Base-by-base conservation (phyloP, 106 monocot species). In the Amphibolis antarctica region DNA sequence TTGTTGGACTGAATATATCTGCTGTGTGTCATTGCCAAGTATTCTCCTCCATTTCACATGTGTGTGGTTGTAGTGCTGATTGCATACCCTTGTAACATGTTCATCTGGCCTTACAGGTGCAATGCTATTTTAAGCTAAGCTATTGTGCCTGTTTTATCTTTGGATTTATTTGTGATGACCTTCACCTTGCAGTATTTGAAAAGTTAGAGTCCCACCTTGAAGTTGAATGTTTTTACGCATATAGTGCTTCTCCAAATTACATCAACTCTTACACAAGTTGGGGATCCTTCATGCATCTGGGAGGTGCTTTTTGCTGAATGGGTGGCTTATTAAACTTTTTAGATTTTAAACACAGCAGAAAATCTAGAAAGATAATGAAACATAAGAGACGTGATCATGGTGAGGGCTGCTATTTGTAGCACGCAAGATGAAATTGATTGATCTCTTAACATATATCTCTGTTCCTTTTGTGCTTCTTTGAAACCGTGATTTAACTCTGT, bases 291-390 rank as follows among this genome's bases (percentile, higher is more conserved):
- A 55, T 55, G 5, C 20, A 54, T 17, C 13, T 59, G 27, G 14
- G 21, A 59, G 29, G 9, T 24, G 9, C 12, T 55, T 25, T 11
- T 21, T 4, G 23, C 24, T 36, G 24, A 55, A 76, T 82, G 81
- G 86, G 66, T 24, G 65, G 82, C 59, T 71, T 77, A 69, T 62
- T 82, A 45, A 74, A 80, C 13, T 80, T 82, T 46, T 72, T 86
- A 44, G 79, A 86, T 57, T 71, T 77, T 42, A 65, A 57, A 65
- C 82, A 80, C 13, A 52, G 73, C 5, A 69, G 45, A 27, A 48
- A 59, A 13, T 72, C 78, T 5, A 29, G 72, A 44, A 86, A 86
- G 51, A 64, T 74, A 20, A 42, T 23, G 23, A 55, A 51, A n/a
- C 77, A 77, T 31, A 82, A 68, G 61, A 74, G 60, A 51, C 70